A percentile compares a stretch with the other conserved stretches of the same genome.
Evolutionary conservation across 257 asterid genomes (phyloP).

Genomic region (Pogostemon cablin): DNA sequence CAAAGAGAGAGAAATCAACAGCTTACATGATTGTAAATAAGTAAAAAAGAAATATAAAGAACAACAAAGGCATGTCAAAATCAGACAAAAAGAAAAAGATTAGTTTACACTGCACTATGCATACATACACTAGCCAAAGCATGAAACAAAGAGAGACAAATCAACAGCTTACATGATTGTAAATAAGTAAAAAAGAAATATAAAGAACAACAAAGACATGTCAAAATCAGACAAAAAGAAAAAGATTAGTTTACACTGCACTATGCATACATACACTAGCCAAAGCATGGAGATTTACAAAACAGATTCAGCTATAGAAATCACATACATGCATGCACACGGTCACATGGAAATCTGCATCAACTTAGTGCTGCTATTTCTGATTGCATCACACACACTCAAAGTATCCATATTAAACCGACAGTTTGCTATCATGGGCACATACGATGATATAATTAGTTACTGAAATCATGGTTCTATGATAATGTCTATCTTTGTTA

Average conservation of each 20-base stretch:
- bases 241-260: background rate
- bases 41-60: background rate
- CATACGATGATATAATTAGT: background rate
- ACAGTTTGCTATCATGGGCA: background rate
- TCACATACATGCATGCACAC: background rate
- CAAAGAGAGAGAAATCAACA: background rate
- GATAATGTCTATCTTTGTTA: background rate
- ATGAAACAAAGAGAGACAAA: background rate
- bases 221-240: background rate
- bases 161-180: conserved; percentile 14
- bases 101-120: background rate
- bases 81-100: background rate
- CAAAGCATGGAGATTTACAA: background rate
- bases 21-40: conserved; percentile 2
- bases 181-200: background rate
- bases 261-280: background rate
- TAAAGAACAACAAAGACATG: background rate
- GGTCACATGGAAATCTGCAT: background rate
- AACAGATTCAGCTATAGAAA: background rate
- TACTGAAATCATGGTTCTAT: background rate
- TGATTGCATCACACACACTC: background rate
- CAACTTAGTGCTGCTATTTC: background rate
- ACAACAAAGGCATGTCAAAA: background rate
- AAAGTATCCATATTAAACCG: background rate
- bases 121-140: background rate